These are phyloP conservation scores for Sporodiniella umbellata DNA, from an alignment of 371 early-diverging fungal species.

Conservation along the genomic window DNA sequence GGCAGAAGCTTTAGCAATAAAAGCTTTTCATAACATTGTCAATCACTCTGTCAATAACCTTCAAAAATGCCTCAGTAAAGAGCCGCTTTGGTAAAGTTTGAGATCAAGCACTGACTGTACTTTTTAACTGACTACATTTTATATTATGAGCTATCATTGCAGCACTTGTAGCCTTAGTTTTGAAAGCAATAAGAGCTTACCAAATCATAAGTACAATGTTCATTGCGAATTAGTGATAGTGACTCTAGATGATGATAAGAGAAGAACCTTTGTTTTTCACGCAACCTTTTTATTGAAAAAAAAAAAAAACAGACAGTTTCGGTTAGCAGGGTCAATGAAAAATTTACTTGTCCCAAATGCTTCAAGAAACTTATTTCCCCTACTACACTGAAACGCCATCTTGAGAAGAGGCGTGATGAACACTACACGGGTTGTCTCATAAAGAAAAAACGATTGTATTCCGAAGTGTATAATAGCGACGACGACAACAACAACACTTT, in stretches of 20 bases:
- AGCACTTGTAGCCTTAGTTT: conserved; percentile 5
- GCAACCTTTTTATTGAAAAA: conserved; percentile 1
- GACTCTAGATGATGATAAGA: conserved; percentile 3
- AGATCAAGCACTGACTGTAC: neutral
- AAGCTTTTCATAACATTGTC: conserved; percentile 6
- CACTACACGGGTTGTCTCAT: neutral
- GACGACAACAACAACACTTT: conserved; percentile 1
- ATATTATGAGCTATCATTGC: neutral
- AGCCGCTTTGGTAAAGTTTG: conserved; percentile 5
- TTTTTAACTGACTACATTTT: neutral
- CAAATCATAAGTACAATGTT: conserved; percentile 6
- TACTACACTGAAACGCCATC: conserved; percentile 9
- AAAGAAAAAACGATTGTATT: conserved; percentile 6
- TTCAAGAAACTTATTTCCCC: conserved; percentile 3
- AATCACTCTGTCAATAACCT: conserved; percentile 15
- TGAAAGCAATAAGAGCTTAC: conserved; percentile 2
- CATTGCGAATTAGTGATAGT: conserved; percentile 5
- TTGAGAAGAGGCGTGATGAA: conserved; percentile 1
- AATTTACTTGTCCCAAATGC: conserved; percentile 8
- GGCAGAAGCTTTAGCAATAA: conserved; percentile 17
- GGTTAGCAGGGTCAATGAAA: conserved; percentile 7
- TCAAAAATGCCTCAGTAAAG: conserved; percentile 9
- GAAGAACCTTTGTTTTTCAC: conserved; percentile 1
- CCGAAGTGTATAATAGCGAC: conserved; percentile 6
- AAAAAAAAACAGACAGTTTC: conserved; percentile 1